These are phyloP conservation scores for Lignosus rhinocerotis DNA, from an alignment of 1,284 basidiomycete species.

Conservation along the genomic window DNA sequence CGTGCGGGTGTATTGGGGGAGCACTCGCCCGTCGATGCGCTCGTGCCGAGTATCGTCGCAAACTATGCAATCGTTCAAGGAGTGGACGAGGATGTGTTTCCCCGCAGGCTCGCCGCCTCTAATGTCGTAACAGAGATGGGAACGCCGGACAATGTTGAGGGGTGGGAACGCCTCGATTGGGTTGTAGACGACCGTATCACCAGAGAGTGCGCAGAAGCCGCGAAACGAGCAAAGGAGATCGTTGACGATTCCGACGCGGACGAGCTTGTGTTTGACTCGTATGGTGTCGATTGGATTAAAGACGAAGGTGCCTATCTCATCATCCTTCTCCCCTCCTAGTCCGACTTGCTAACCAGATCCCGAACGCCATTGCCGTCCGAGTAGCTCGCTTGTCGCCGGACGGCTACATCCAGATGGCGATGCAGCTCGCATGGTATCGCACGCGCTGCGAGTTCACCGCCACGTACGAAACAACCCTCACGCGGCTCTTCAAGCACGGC, in stretches of 20 bases:
- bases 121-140: neutral
- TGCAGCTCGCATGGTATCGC: slow-evolving; percentile 92
- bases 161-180: slow-evolving; percentile 79
- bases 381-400: slow-evolving; percentile 81
- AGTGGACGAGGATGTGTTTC: slow-evolving; percentile 49
- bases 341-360: neutral
- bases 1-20: slow-evolving; percentile 90
- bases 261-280: slow-evolving; percentile 84
- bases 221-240: slow-evolving; percentile 57
- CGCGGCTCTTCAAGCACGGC: slow-evolving; percentile 88
- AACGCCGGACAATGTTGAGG: slow-evolving; percentile 19
- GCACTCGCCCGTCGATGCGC: slow-evolving; percentile 90
- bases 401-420: slow-evolving; percentile 90
- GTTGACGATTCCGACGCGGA: slow-evolving; percentile 84
- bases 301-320: slow-evolving; percentile 37
- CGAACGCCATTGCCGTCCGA: neutral
- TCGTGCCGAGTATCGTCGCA: slow-evolving; percentile 88
- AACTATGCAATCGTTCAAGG: slow-evolving; percentile 80
- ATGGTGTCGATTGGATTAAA: slow-evolving; percentile 92
- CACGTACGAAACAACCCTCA: slow-evolving; percentile 94
- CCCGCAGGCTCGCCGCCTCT: neutral
- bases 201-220: slow-evolving; percentile 62
- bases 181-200: slow-evolving; percentile 64
- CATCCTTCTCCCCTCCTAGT: neutral
- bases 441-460: slow-evolving; percentile 81